These are phyloP conservation scores for Diaporthe helianthi DNA, from an alignment of 2,329 filamentous ascomycete genomes.

Conservation along the genomic window DNA sequence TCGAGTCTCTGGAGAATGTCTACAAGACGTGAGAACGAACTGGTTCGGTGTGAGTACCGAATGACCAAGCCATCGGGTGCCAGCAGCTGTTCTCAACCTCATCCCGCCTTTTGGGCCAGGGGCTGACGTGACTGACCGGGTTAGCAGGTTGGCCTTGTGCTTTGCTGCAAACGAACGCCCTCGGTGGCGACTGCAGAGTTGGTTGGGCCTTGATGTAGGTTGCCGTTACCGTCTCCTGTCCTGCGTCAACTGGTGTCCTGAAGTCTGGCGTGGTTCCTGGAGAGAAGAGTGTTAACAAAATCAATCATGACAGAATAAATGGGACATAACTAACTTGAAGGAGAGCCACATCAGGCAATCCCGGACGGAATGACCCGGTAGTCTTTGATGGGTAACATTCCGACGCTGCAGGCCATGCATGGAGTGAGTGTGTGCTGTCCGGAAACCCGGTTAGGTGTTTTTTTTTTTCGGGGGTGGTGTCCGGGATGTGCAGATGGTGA, in stretches of 20 bases:
- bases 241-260: too few relatives aligned
- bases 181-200: background rate
- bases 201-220: background rate
- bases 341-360: background rate
- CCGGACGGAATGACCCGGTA: background rate
- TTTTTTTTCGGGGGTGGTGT: background rate
- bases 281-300: background rate
- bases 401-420: background rate
- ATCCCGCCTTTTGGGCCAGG: background rate
- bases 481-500: background rate
- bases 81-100: background rate
- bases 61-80: background rate
- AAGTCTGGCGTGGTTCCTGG: background rate
- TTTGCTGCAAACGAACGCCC: background rate
- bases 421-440: background rate
- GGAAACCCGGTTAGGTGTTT: conserved; percentile 10
- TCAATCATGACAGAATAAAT: too few relatives aligned
- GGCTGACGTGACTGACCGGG: background rate
- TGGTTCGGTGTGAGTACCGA: background rate
- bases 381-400: background rate
- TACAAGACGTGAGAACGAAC: background rate
- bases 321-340: background rate
- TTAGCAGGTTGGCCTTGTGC: background rate
- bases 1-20: background rate
- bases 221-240: background rate